These are phyloP conservation scores for Paradendryphiella salina DNA, from an alignment of 2,329 filamentous ascomycete species.

Conservation along the genomic window DNA sequence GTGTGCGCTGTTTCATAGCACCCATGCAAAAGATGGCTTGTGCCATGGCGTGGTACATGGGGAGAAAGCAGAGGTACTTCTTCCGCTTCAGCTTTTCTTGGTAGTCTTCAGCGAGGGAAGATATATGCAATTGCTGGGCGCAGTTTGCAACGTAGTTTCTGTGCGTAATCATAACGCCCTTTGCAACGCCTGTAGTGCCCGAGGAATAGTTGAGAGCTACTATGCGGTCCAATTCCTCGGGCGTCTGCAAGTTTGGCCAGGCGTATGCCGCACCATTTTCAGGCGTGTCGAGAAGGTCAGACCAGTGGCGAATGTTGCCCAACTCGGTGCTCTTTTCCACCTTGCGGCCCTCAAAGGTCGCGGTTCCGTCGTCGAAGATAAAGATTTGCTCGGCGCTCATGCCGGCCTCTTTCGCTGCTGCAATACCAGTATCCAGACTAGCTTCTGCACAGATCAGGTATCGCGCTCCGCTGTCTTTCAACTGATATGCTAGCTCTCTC, in stretches of 20 bases:
- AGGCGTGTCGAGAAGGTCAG: constrained; percentile 55
- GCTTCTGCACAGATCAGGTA: constrained; percentile 67
- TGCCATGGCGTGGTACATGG: constrained; percentile 57
- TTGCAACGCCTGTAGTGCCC: constrained; percentile 79
- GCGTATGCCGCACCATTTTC: constrained; percentile 60
- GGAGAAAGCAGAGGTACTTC: constrained; percentile 68
- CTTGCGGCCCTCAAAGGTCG: constrained; percentile 51
- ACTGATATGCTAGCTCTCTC: constrained; percentile 74
- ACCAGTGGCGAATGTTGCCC: constrained; percentile 62
- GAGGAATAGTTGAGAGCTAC: constrained; percentile 79
- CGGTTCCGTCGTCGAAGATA: constrained; percentile 62
- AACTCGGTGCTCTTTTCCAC: constrained; percentile 43
- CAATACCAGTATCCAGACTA: constrained; percentile 65
- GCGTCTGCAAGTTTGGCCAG: constrained; percentile 62
- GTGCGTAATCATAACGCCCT: constrained; percentile 83
- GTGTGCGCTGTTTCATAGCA: constrained; percentile 59
- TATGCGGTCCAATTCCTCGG: constrained; percentile 56
- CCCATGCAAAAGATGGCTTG: constrained; percentile 72
- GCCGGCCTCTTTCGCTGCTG: constrained; percentile 64
- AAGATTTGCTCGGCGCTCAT: constrained; percentile 63
- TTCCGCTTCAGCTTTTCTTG: constrained; percentile 49
- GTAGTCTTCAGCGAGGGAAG: constrained; percentile 54
- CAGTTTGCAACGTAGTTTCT: constrained; percentile 74
- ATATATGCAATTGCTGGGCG: constrained; percentile 59
- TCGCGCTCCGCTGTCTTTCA: constrained; percentile 69